A percentile compares a stretch with the other conserved stretches of the same genome.
phyloP scores from a whole-genome alignment of 768 basidiomycete species.

The Kwoniella sp. region DNA sequence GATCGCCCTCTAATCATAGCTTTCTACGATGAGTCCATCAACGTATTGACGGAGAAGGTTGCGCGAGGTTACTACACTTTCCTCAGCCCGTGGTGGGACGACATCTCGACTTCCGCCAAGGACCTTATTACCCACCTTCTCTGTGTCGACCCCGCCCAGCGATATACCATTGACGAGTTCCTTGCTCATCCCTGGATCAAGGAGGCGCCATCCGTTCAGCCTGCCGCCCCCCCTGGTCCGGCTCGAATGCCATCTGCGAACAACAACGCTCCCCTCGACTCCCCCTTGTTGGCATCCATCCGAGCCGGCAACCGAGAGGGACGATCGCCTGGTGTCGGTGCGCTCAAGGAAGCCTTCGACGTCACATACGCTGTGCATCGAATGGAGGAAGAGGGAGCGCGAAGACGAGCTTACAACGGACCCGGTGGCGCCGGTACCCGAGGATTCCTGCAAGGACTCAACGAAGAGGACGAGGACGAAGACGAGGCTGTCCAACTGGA shows the following conservation, averaged over 20 bases:
- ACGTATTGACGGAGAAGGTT: constrained; percentile 96
- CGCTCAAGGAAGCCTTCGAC: constrained; percentile 97
- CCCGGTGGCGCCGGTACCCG: constrained; percentile 74
- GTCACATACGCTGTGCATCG: constrained; percentile 98
- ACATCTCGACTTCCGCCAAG: constrained; percentile 83
- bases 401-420: constrained; percentile 77
- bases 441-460: constrained; percentile 79
- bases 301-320: constrained; percentile 72
- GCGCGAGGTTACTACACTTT: constrained; percentile 97
- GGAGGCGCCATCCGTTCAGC: constrained; percentile 52
- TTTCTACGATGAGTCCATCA: constrained; percentile 99
- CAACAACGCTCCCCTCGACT: constrained; percentile 68
- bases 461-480: constrained; percentile 85
- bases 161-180: constrained; percentile 98
- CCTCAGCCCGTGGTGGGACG: constrained; percentile 99
- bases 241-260: constrained; percentile 51
- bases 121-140: constrained; percentile 92
- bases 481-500: constrained; percentile 63
- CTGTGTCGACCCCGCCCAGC: constrained; percentile 90
- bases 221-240: constrained; percentile 66
- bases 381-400: constrained; percentile 97
- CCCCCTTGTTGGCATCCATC: constrained; percentile 80
- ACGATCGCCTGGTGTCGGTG: constrained; percentile 86
- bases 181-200: constrained; percentile 94
- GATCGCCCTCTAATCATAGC: constrained; percentile 60